Percentiles rank a stretch among this genome's conserved stretches.
Conservation (phyloP, 139 green algal genomes). For the Gonium pectorale region DNA sequence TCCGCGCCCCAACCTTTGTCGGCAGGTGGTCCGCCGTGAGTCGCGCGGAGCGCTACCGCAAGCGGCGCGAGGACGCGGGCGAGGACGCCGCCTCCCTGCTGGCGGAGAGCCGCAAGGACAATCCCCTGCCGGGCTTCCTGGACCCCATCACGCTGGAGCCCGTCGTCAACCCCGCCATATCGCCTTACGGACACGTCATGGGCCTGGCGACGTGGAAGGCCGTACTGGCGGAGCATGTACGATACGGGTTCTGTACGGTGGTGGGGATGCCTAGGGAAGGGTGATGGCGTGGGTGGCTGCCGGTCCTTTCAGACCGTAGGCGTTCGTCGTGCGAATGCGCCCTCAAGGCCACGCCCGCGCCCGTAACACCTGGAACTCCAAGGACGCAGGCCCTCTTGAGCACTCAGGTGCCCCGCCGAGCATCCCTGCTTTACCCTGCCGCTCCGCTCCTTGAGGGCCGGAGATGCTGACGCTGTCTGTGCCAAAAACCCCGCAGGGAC, state of each 20-base stretch:
- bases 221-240: slow-evolving; percentile 78
- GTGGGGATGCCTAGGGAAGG: no score
- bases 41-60: slow-evolving; percentile 79
- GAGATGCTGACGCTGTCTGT: no score
- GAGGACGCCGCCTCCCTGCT: slow-evolving; percentile 53
- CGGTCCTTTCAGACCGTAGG: no score
- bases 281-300: no score
- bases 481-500: slow-evolving; percentile 50
- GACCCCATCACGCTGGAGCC: slow-evolving; percentile 90
- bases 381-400: no score
- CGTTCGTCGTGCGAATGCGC: no score
- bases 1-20: not conserved
- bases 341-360: no score
- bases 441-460: no score
- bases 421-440: no score
- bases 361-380: no score
- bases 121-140: slow-evolving; percentile 83
- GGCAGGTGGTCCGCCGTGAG: slow-evolving; percentile 79
- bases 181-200: slow-evolving; percentile 86
- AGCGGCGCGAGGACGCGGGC: slow-evolving; percentile 71
- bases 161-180: slow-evolving; percentile 85
- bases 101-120: slow-evolving; percentile 54
- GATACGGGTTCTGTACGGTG: no score
- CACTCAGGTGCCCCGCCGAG: no score
- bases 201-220: slow-evolving; percentile 92